phyloP scores from a whole-genome alignment of 2,329 filamentous ascomycete species.

The Coniella lustricola region DNA sequence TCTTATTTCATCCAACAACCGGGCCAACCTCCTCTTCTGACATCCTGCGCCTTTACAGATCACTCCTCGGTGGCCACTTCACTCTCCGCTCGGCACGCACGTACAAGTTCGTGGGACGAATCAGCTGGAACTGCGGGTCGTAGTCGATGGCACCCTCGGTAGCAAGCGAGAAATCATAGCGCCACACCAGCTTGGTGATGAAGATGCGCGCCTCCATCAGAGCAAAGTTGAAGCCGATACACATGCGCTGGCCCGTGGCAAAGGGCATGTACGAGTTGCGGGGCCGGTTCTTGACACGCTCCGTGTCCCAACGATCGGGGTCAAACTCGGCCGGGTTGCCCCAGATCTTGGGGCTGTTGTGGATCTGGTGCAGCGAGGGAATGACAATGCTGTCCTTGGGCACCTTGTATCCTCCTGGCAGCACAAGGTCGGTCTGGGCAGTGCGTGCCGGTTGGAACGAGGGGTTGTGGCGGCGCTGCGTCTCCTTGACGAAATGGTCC shows the following conservation, averaged over 20 bases:
- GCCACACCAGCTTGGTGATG: conserved; percentile 49
- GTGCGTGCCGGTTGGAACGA: conserved; percentile 55
- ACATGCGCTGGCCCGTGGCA: conserved; percentile 48
- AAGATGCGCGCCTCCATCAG: conserved; percentile 54
- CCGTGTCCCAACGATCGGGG: conserved; percentile 52
- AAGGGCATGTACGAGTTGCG: conserved; percentile 52
- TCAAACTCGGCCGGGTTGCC: conserved; percentile 51
- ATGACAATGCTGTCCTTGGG: conserved; percentile 47
- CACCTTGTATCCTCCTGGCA: conserved; percentile 53
- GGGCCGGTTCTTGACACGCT: conserved; percentile 44
- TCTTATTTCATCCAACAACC: background rate
- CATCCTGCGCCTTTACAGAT: background rate
- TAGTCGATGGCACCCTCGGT: conserved; percentile 46
- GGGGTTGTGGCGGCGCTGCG: conserved; percentile 51
- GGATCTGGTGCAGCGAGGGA: conserved; percentile 42
- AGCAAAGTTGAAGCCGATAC: conserved; percentile 60
- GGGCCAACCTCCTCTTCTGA: background rate
- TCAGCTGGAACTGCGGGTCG: conserved; percentile 53
- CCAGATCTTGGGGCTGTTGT: conserved; percentile 50
- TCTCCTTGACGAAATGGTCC: conserved; percentile 55
- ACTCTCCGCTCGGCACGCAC: conserved; percentile 41
- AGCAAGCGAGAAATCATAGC: conserved; percentile 50
- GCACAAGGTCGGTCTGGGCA: conserved; percentile 45
- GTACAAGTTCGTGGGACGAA: conserved; percentile 48
- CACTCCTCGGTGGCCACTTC: conserved; percentile 35